phyloP scores from a whole-genome alignment of 2,329 filamentous ascomycete genomes.

The Pyrenochaeta sp. region DNA sequence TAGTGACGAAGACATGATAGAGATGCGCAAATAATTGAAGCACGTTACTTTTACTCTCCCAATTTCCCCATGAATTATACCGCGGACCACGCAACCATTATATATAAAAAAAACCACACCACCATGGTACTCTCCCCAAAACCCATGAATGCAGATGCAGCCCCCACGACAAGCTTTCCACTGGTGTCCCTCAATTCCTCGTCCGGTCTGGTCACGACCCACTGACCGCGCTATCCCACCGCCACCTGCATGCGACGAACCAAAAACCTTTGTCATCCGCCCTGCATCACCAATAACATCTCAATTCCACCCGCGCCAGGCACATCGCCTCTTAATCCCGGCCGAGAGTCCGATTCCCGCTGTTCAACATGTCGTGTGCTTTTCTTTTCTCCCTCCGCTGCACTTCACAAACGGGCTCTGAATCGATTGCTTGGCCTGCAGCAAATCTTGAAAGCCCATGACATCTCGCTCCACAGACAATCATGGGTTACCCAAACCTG shows the following conservation, averaged over 20 bases:
- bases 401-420: too few species aligned
- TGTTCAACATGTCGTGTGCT: neutral
- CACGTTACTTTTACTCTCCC: too few species aligned
- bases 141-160: too few species aligned
- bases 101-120: too few species aligned
- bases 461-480: neutral
- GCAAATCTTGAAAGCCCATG: constrained; percentile 3
- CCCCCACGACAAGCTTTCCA: too few species aligned
- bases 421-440: too few species aligned
- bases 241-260: constrained; percentile 5
- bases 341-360: constrained; percentile 1
- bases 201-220: too few species aligned
- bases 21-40: neutral
- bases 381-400: too few species aligned
- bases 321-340: neutral
- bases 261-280: neutral
- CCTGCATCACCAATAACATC: constrained; percentile 2
- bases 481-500: constrained; percentile 5
- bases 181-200: too few species aligned
- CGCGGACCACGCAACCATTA: too few species aligned
- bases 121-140: too few species aligned
- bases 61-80: too few species aligned
- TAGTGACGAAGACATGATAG: constrained; percentile 14
- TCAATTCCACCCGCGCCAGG: neutral
- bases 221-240: constrained; percentile 1